A percentile compares a stretch with the other conserved stretches of the same genome.
Conservation (phyloP, 352 stramenopile species). For the Globisporangium solare region DNA sequence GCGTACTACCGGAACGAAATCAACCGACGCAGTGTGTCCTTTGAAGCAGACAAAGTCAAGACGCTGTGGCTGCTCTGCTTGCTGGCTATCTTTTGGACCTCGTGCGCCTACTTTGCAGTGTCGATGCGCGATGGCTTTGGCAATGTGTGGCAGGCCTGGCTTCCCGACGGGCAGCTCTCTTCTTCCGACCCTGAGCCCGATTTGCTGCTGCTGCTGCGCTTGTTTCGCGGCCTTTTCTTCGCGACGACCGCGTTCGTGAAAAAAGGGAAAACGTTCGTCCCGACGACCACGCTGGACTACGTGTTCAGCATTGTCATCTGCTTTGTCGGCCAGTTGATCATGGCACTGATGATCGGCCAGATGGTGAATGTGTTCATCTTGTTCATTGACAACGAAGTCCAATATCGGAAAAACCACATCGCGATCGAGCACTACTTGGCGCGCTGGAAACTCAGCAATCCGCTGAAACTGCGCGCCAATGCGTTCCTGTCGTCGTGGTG, state of each 20-base stretch:
- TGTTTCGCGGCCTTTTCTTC: slow-evolving; percentile 57
- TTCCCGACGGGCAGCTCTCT: slow-evolving; percentile 28
- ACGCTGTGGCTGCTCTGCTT: slow-evolving; percentile 54
- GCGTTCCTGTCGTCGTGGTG: slow-evolving; percentile 53
- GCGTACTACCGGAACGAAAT: slow-evolving; percentile 62
- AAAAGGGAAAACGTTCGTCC: slow-evolving; percentile 53
- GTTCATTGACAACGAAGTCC: slow-evolving; percentile 58
- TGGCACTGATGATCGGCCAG: slow-evolving; percentile 76
- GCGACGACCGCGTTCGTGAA: slow-evolving; percentile 57
- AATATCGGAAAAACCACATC: slow-evolving; percentile 73
- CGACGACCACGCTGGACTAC: slow-evolving; percentile 34
- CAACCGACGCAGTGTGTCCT: slow-evolving; percentile 49
- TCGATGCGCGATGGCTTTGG: slow-evolving; percentile 52
- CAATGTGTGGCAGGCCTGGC: slow-evolving; percentile 47
- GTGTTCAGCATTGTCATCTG: slow-evolving; percentile 47
- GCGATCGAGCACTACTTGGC: slow-evolving; percentile 41
- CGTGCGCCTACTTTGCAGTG: slow-evolving; percentile 58
- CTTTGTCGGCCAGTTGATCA: slow-evolving; percentile 54
- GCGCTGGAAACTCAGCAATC: slow-evolving; percentile 31
- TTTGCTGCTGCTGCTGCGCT: slow-evolving; percentile 31
- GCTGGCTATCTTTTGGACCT: slow-evolving; percentile 60
- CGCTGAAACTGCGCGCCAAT: slow-evolving; percentile 32
- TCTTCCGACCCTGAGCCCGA: slow-evolving; percentile 17
- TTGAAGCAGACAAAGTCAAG: slow-evolving; percentile 49
- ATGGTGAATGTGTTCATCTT: slow-evolving; percentile 60